Evolutionary conservation across 768 basidiomycete genomes (phyloP).

Genomic region (Hortiboletus campestris): DNA sequence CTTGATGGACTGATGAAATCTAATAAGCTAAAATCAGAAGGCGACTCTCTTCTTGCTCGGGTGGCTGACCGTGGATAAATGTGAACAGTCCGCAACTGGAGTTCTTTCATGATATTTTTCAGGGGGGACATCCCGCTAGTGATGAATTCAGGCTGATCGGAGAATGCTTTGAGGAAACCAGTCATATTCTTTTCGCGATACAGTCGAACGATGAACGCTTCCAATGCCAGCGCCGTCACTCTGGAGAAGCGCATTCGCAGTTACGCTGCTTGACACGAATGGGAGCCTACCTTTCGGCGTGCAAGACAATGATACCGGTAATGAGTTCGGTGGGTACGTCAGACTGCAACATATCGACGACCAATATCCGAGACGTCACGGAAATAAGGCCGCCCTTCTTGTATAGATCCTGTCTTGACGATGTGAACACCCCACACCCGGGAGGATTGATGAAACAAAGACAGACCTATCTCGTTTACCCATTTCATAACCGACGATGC

Average conservation of each 20-base stretch:
- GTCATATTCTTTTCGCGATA: constrained; percentile 86
- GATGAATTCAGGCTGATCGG: constrained; percentile 94
- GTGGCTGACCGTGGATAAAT: constrained; percentile 80
- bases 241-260: constrained; percentile 38
- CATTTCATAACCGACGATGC: constrained; percentile 81
- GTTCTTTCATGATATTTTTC: constrained; percentile 88
- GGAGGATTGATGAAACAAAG: neutral
- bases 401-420: constrained; percentile 74
- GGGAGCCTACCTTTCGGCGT: constrained; percentile 75
- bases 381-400: constrained; percentile 86
- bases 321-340: constrained; percentile 84
- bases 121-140: constrained; percentile 90
- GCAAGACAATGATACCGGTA: constrained; percentile 85
- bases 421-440: constrained; percentile 8
- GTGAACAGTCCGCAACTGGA: constrained; percentile 84
- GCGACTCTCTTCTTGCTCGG: neutral
- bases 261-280: neutral
- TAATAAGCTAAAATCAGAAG: constrained; percentile 29
- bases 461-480: constrained; percentile 73
- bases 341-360: constrained; percentile 89
- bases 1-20: constrained; percentile 90
- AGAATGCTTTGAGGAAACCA: constrained; percentile 96
- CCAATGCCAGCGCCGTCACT: constrained; percentile 78
- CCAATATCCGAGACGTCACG: constrained; percentile 90
- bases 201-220: constrained; percentile 90